Evolutionary conservation across 2,329 filamentous ascomycete species (phyloP).

Genomic region (Didymella pinodella): DNA sequence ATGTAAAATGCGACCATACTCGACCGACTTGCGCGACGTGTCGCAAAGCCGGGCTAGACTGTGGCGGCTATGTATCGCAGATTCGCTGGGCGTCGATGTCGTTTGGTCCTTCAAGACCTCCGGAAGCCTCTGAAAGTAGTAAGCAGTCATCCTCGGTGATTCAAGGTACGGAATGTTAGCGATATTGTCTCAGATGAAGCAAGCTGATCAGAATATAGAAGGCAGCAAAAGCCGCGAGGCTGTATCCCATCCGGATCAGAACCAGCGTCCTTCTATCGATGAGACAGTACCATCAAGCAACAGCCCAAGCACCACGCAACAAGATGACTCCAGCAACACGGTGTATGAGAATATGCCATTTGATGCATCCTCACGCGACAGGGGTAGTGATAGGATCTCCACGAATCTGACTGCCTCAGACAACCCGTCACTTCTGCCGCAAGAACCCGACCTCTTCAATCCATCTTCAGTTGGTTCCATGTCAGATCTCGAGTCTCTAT

Average conservation of each 20-base stretch:
- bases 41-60: constrained; percentile 15
- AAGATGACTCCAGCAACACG: constrained; percentile 1
- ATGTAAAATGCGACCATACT: constrained; percentile 23
- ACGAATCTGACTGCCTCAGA: not conserved
- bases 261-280: not conserved
- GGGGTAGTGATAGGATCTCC: not conserved
- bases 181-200: too few relatives aligned
- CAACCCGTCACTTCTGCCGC: constrained; percentile 1
- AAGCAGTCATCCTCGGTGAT: not conserved
- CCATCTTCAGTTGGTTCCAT: constrained; percentile 17
- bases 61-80: constrained; percentile 23
- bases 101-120: constrained; percentile 6
- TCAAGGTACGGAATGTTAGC: not conserved
- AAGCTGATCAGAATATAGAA: not conserved
- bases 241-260: not conserved
- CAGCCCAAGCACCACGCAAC: not conserved
- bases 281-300: not conserved
- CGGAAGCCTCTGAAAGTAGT: not conserved
- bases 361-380: not conserved
- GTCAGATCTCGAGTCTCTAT: constrained; percentile 23
- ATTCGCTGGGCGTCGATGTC: constrained; percentile 26
- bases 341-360: not conserved
- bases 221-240: not conserved
- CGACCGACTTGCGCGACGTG: constrained; percentile 19
- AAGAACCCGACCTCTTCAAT: constrained; percentile 11